Percentiles rank a stretch among this genome's conserved stretches.
These are phyloP conservation scores for Lumnitzera littorea DNA, from an alignment of 345 rosid species.

Conservation along the genomic window DNA sequence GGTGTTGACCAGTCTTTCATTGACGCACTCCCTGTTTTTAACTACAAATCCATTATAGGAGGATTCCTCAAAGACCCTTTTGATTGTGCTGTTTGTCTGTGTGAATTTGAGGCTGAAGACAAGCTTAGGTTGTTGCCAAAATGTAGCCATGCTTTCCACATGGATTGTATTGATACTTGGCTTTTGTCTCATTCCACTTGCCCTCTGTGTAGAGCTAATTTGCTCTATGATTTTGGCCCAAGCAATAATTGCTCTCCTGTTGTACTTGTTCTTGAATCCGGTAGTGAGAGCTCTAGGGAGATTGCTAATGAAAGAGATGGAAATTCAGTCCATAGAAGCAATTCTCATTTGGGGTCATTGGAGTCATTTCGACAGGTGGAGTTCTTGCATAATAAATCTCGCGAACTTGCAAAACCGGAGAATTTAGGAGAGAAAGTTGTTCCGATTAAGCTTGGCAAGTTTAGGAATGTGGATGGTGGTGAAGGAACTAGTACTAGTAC, in stretches of 20 bases:
- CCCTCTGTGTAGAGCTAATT: constrained; percentile 80
- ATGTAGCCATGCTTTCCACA: constrained; percentile 97
- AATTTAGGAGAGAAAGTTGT: constrained; percentile 56
- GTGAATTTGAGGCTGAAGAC: constrained; percentile 86
- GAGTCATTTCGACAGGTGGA: constrained; percentile 13
- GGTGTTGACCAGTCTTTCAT: constrained; percentile 96
- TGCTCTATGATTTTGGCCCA: constrained; percentile 66
- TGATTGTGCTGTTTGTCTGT: constrained; percentile 97
- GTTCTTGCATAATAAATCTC: constrained; percentile 10
- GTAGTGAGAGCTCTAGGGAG: constrained; percentile 80
- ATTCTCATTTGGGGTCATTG: constrained; percentile 33
- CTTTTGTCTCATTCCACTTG: constrained; percentile 97
- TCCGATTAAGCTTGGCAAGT: constrained; percentile 85
- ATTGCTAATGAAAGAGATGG: constrained; percentile 39
- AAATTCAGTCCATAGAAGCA: constrained; percentile 30
- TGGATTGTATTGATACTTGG: constrained; percentile 99
- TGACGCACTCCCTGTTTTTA: constrained; percentile 87
- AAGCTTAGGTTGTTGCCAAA: constrained; percentile 91
- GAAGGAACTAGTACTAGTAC: constrained; percentile 31
- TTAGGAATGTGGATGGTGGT: constrained; percentile 55
- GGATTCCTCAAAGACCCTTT: constrained; percentile 49
- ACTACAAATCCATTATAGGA: constrained; percentile 76
- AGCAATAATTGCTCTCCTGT: constrained; percentile 40
- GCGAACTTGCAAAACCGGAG: constrained; percentile 24
- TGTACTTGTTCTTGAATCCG: constrained; percentile 85